phyloP scores from a whole-genome alignment of 2,329 filamentous ascomycete species.

The Pezicula radicicola region DNA sequence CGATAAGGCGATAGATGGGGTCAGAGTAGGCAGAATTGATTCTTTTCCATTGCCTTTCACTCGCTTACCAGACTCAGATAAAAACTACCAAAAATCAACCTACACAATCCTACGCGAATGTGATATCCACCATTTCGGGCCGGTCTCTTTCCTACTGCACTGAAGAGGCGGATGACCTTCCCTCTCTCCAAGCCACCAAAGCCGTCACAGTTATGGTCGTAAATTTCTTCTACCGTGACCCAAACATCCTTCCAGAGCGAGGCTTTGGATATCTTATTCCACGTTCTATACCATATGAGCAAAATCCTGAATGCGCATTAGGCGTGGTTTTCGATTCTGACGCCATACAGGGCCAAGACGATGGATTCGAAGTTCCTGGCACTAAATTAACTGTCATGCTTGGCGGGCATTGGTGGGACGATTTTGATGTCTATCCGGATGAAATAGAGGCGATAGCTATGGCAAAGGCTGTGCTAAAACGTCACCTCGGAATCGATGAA shows the following conservation, averaged over 20 bases:
- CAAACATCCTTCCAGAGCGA: conserved; percentile 56
- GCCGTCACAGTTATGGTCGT: conserved; percentile 87
- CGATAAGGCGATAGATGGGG: conserved; percentile 30
- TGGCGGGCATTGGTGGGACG: conserved; percentile 89
- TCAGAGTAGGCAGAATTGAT: conserved; percentile 37
- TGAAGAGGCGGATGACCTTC: conserved; percentile 31
- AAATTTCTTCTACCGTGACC: conserved; percentile 77
- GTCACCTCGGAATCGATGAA: conserved; percentile 70
- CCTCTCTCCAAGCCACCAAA: conserved; percentile 49
- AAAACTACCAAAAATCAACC: conserved; percentile 19
- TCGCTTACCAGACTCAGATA: conserved; percentile 28
- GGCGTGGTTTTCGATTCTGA: conserved; percentile 87
- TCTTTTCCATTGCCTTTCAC: background rate
- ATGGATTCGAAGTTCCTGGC: conserved; percentile 39
- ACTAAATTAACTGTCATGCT: conserved; percentile 94
- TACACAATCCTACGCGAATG: conserved; percentile 46
- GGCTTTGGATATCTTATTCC: conserved; percentile 95
- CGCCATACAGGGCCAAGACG: conserved; percentile 46
- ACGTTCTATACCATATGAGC: conserved; percentile 60
- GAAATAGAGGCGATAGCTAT: conserved; percentile 65
- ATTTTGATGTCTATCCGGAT: conserved; percentile 55
- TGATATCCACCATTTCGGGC: conserved; percentile 58
- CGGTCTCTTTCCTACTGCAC: conserved; percentile 17
- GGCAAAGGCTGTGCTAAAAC: conserved; percentile 65
- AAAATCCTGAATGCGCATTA: conserved; percentile 80